These are phyloP conservation scores for Inonotus obliquus DNA, from an alignment of 1,284 basidiomycete genomes.

Conservation along the genomic window DNA sequence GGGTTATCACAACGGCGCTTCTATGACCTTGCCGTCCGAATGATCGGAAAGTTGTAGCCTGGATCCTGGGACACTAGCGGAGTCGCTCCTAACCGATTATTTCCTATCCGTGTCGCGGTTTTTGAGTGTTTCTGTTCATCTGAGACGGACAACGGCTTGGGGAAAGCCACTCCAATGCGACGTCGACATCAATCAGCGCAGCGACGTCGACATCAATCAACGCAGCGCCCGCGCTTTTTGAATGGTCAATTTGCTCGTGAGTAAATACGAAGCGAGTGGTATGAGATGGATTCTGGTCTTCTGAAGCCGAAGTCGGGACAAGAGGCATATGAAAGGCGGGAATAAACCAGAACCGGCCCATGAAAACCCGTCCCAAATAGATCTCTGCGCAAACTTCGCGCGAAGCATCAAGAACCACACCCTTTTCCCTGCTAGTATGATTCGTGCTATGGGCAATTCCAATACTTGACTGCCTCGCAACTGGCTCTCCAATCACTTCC, in stretches of 20 bases:
- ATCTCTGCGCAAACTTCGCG: slow-evolving; percentile 77
- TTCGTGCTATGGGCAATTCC: slow-evolving; percentile 9
- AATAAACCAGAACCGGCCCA: slow-evolving; percentile 83
- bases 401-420: slow-evolving; percentile 59
- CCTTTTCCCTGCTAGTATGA: slow-evolving; percentile 27
- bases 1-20: slow-evolving; percentile 18
- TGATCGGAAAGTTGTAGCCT: slow-evolving; percentile 24
- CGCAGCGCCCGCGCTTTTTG: slow-evolving; percentile 62
- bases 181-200: too few species aligned
- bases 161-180: slow-evolving; percentile 42
- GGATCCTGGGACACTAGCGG: slow-evolving; percentile 25
- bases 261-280: slow-evolving; percentile 38
- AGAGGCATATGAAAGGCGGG: slow-evolving; percentile 74
- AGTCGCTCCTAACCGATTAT: slow-evolving; percentile 20
- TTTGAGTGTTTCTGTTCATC: slow-evolving; percentile 24
- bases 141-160: not conserved
- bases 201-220: slow-evolving; percentile 60
- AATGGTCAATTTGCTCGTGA: slow-evolving; percentile 68
- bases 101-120: slow-evolving; percentile 22
- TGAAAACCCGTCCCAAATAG: slow-evolving; percentile 70
- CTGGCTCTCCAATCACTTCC: slow-evolving; percentile 29
- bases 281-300: slow-evolving; percentile 16
- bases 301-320: slow-evolving; percentile 14
- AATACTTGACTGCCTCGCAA: slow-evolving; percentile 8
- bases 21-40: slow-evolving; percentile 21